These are phyloP conservation scores for Lachnellula cervina DNA, from an alignment of 2,329 filamentous ascomycete genomes.

Conservation along the genomic window DNA sequence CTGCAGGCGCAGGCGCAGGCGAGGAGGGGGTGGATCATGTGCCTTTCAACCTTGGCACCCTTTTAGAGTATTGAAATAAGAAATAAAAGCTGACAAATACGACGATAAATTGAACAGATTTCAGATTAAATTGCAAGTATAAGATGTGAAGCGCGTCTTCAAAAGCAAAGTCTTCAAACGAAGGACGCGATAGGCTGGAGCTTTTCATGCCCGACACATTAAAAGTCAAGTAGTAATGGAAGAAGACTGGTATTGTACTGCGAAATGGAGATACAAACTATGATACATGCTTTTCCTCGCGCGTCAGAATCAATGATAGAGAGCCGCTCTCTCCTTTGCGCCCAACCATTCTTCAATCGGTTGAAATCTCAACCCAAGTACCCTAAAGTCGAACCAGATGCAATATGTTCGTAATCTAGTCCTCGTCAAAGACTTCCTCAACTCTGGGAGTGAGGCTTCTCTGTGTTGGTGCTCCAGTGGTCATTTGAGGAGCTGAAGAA, in stretches of 20 bases:
- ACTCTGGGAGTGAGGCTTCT: constrained; percentile 39
- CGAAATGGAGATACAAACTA: not conserved
- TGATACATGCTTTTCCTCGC: not conserved
- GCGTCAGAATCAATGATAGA: not conserved
- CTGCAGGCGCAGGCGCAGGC: too few relatives aligned
- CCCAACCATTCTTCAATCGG: not conserved
- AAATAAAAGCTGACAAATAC: too few relatives aligned
- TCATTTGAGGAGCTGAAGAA: constrained; percentile 34
- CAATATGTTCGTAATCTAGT: constrained; percentile 9
- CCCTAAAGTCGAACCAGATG: not conserved
- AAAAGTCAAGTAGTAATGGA: not conserved
- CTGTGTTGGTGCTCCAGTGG: constrained; percentile 32
- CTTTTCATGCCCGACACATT: not conserved
- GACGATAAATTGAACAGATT: too few relatives aligned
- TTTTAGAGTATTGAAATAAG: too few relatives aligned
- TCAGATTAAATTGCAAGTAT: too few relatives aligned
- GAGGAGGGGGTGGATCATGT: too few relatives aligned
- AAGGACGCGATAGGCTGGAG: too few relatives aligned
- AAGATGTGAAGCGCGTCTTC: too few relatives aligned
- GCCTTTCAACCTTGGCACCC: too few relatives aligned
- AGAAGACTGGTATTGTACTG: not conserved
- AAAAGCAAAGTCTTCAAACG: too few relatives aligned
- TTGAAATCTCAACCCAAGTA: not conserved
- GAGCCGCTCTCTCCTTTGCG: not conserved
- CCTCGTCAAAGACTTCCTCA: constrained; percentile 38